Percentiles rank a stretch among this genome's conserved stretches.
These are phyloP conservation scores for Eustoma russellianum DNA, from an alignment of 257 asterid genomes.

Conservation along the genomic window DNA sequence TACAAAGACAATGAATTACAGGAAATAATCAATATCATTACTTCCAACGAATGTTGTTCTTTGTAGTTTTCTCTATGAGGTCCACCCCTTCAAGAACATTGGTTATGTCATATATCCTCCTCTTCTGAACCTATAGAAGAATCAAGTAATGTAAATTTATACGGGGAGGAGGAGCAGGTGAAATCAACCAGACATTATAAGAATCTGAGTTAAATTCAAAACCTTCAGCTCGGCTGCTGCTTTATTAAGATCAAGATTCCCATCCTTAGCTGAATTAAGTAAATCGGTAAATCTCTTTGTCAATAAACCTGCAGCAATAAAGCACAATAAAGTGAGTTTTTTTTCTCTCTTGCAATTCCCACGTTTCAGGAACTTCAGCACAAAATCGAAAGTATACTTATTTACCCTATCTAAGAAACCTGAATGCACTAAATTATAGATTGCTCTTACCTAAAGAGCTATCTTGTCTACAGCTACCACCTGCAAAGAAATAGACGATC, in stretches of 20 bases:
- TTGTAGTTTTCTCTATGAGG: slow-evolving; percentile 62
- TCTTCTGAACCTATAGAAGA: slow-evolving; percentile 61
- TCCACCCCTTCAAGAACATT: slow-evolving; percentile 90
- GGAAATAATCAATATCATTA: slow-evolving; percentile 18
- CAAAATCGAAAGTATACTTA: no score
- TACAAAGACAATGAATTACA: slow-evolving; percentile 11
- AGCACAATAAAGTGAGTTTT: no score
- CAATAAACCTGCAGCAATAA: slow-evolving; percentile 44
- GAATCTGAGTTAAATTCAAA: slow-evolving; percentile 2
- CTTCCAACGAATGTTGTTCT: slow-evolving; percentile 76
- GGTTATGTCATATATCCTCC: slow-evolving; percentile 84
- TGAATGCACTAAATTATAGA: no score
- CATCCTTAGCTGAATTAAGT: slow-evolving; percentile 48
- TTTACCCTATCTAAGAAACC: no score
- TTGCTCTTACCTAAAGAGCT: slow-evolving; percentile 64
- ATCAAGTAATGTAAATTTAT: no score
- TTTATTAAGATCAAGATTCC: slow-evolving; percentile 64
- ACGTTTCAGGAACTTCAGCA: no score
- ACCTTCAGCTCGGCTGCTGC: slow-evolving; percentile 60
- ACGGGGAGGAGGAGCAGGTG: no score
- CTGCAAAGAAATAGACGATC: slow-evolving; percentile 29
- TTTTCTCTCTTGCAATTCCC: no score
- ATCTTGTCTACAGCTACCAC: slow-evolving; percentile 51
- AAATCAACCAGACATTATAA: no score
- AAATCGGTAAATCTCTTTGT: slow-evolving; percentile 64